These are phyloP conservation scores for Ophiostoma perfectum DNA, from an alignment of 2,329 filamentous ascomycete genomes.

Conservation along the genomic window DNA sequence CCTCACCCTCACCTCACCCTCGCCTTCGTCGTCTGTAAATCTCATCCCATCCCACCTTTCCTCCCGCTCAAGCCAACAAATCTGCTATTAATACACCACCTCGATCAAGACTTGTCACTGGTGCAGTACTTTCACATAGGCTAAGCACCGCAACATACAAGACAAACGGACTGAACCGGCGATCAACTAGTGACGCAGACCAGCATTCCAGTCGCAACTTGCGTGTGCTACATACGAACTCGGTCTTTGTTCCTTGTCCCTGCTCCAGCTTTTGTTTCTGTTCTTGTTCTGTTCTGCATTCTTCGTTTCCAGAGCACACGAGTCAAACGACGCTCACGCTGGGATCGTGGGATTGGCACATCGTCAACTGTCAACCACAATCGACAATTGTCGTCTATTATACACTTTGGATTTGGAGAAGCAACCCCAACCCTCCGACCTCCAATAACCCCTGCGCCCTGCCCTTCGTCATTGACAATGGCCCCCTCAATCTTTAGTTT, in stretches of 20 bases:
- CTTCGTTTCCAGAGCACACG: too few species aligned
- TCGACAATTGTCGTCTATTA: neutral
- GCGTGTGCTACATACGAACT: slow-evolving; percentile 10
- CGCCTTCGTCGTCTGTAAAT: neutral
- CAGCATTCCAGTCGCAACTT: slow-evolving; percentile 17
- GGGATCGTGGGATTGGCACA: neutral
- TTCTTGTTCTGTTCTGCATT: neutral
- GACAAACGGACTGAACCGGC: slow-evolving; percentile 13
- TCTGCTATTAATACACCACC: too few species aligned
- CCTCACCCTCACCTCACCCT: neutral
- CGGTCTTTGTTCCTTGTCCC: neutral
- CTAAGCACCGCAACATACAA: neutral
- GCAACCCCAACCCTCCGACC: neutral
- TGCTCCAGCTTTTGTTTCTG: neutral
- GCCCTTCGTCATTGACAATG: slow-evolving; percentile 37
- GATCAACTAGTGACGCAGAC: slow-evolving; percentile 12
- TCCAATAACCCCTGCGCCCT: neutral
- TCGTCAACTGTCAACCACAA: neutral
- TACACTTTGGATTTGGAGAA: slow-evolving; percentile 1
- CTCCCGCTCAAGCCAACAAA: neutral
- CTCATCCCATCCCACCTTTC: neutral
- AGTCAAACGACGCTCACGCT: neutral
- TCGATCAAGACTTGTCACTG: too few species aligned
- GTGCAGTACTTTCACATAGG: neutral
- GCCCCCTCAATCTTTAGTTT: slow-evolving; percentile 60